phyloP scores from a whole-genome alignment of 1,284 basidiomycete species.

The Trichosporon coremiiforme region DNA sequence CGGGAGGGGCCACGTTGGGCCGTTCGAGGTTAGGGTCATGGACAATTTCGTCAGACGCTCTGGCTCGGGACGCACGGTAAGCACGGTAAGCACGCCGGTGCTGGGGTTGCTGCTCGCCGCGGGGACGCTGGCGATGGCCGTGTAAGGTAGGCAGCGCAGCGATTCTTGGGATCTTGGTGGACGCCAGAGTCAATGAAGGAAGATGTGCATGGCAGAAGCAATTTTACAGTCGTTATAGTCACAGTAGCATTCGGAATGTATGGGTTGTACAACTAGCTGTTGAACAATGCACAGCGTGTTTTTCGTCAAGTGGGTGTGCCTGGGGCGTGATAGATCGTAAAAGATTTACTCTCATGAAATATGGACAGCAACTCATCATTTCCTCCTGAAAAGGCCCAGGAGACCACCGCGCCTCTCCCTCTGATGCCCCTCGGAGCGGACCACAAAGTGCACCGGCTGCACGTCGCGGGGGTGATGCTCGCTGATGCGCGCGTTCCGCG shows the following conservation, averaged over 20 bases:
- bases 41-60: conserved; percentile 24
- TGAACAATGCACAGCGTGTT: not conserved
- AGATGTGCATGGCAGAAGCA: not conserved
- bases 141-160: not conserved
- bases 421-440: not conserved
- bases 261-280: not conserved
- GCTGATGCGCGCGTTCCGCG: not conserved
- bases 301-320: not conserved
- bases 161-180: not conserved
- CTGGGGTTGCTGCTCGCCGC: not conserved
- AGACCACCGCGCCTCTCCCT: conserved; percentile 3
- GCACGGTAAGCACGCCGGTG: not conserved
- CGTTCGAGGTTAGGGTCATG: conserved; percentile 31
- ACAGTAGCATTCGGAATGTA: not conserved
- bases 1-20: conserved; percentile 23
- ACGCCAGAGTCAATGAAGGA: too few relatives aligned
- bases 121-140: not conserved
- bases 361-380: not conserved
- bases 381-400: conserved; percentile 1
- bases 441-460: not conserved
- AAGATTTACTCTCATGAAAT: conserved; percentile 20
- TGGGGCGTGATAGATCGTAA: not conserved
- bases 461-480: not conserved
- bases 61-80: too few relatives aligned
- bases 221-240: not conserved